Evolutionary conservation across 345 rosid species (phyloP), one percentile per base, ranked within the genome.

Genomic region (Eucalyptus polybractea): DNA sequence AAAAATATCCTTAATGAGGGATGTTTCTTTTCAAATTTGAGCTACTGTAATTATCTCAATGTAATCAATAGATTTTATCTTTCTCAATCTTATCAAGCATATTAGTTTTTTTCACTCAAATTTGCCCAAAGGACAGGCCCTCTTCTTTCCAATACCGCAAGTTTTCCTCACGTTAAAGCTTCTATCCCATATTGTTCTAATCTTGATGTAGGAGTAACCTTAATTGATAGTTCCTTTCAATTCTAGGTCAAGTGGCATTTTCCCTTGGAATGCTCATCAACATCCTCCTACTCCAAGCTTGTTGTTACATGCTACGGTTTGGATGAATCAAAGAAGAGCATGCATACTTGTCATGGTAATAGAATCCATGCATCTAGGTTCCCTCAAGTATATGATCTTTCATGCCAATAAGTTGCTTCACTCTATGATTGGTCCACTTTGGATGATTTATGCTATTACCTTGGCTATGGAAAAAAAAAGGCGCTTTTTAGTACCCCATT

Each of bases 391-490:
- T 90, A 86, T 92, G 92, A 92, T 89, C 87, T 92, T 92, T 93
- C 92, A 87, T 92, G 89, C 91, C 91, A 93, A 89, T 92, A 88
- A 87, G 91, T 80, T 45, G 65, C 89, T 69, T 72, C 62, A 37
- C 93, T 93, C 91, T 92, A 90, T 93, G 91, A 90, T 93, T 93
- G 92, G 93, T 93, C 94, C 92, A 93, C 94, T 93, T 92, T 93
- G 95, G 92, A 93, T 83, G 91, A 92, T 89, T 94, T 91, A 90
- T 93, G 93, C 93, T 89, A 62, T 87, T 92, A 76, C 94, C 86
- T 88, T 86, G 62, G 62, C 69, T 88, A 44, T 9, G 50, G 87
- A 31, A 22, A 37, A 45, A 44, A 45, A 91, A 92, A 90, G 90
- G 76, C 88, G 88, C 91, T 88, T 93, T 91, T 88, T 62, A 87